phyloP scores from a whole-genome alignment of 495 filamentous ascomycete species.

The Hypoxylon fragiforme region DNA sequence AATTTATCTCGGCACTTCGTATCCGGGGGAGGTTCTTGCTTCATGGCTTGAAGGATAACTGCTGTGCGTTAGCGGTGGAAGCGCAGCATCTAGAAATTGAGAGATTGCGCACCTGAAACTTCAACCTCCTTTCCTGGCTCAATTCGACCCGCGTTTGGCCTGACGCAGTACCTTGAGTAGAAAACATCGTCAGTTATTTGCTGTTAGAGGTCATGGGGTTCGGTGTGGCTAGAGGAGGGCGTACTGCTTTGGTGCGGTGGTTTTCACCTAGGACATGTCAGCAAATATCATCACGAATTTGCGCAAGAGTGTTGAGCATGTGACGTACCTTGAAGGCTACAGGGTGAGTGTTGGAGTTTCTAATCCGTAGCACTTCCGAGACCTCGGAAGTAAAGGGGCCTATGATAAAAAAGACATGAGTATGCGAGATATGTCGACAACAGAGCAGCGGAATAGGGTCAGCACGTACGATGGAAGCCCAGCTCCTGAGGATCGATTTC shows the following conservation, averaged over 20 bases:
- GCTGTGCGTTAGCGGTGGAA: conserved; percentile 26
- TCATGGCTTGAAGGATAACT: conserved; percentile 98
- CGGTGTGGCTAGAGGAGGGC: conserved; percentile 36
- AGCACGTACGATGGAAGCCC: conserved; percentile 81
- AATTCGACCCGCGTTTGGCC: conserved; percentile 95
- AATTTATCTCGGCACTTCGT: conserved; percentile 97
- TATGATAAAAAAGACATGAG: conserved; percentile 49
- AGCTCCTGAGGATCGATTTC: conserved; percentile 90
- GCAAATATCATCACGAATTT: conserved; percentile 8
- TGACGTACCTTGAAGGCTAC: conserved; percentile 90
- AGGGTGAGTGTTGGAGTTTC: conserved; percentile 75
- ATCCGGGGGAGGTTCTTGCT: conserved; percentile 83
- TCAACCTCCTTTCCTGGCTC: conserved; percentile 85
- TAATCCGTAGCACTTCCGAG: conserved; percentile 77
- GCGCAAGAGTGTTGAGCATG: conserved; percentile 1
- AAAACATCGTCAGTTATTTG: conserved; percentile 8
- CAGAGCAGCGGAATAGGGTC: not conserved
- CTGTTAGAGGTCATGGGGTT: conserved; percentile 24
- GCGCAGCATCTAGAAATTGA: conserved; percentile 2
- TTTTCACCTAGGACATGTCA: conserved; percentile 77
- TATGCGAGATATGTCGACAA: conserved; percentile 3
- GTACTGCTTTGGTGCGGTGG: conserved; percentile 98
- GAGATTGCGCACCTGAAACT: conserved; percentile 74
- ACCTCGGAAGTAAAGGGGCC: conserved; percentile 94
- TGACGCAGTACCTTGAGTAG: conserved; percentile 82